These are phyloP conservation scores for Phytophthora pistaciae DNA, from an alignment of 352 stramenopile species.

Conservation along the genomic window DNA sequence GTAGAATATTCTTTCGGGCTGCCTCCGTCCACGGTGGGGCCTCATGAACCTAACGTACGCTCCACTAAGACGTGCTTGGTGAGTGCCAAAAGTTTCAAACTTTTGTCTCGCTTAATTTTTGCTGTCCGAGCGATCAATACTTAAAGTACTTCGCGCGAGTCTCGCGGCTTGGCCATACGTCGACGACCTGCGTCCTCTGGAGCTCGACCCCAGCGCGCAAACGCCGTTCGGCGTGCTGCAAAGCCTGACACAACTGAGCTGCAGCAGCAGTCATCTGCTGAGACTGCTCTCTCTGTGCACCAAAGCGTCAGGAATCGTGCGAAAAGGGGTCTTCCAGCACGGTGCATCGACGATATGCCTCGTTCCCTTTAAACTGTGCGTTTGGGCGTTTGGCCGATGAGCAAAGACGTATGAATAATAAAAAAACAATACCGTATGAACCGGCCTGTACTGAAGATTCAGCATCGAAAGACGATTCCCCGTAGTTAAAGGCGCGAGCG, in stretches of 20 bases:
- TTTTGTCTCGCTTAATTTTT: too few relatives aligned
- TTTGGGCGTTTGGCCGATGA: conserved; percentile 11
- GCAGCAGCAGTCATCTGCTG: background rate
- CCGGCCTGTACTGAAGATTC: too few relatives aligned
- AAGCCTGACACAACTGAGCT: background rate
- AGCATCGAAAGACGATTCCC: too few relatives aligned
- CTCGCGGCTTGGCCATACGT: background rate
- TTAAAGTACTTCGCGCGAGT: too few relatives aligned
- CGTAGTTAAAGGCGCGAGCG: too few relatives aligned
- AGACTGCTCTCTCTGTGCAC: background rate
- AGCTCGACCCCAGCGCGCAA: conserved; percentile 2
- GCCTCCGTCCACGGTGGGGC: background rate
- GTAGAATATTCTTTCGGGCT: conserved; percentile 2
- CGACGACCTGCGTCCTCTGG: background rate
- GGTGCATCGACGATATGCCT: conserved; percentile 29
- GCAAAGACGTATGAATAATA: too few relatives aligned
- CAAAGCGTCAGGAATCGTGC: conserved; percentile 15
- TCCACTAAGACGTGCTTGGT: too few relatives aligned
- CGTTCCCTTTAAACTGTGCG: conserved; percentile 26
- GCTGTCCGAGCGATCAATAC: too few relatives aligned
- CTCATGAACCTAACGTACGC: too few relatives aligned
- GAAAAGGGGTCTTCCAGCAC: conserved; percentile 21
- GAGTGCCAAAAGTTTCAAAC: background rate
- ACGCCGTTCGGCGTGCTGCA: background rate
- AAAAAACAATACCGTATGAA: too few relatives aligned